Conservation (phyloP, 2,329 filamentous ascomycete genomes). For the Pseudocercospora crystallina region DNA sequence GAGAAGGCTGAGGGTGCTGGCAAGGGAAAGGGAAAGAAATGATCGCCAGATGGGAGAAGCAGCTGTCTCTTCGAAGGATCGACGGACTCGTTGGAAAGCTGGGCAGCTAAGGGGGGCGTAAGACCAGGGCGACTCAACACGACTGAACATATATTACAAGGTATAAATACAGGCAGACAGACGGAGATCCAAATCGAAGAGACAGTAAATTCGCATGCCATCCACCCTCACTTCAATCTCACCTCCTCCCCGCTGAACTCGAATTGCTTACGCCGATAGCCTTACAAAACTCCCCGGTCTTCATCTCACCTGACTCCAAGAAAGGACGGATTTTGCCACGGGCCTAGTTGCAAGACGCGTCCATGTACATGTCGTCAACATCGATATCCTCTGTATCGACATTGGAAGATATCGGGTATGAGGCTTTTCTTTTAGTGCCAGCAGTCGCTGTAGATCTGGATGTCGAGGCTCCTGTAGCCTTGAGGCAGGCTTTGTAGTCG, state of each 20-base stretch:
- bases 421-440: slow-evolving; percentile 16
- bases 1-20: neutral
- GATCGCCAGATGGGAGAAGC: too few species aligned
- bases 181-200: too few species aligned
- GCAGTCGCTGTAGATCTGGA: neutral
- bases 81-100: too few species aligned
- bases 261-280: slow-evolving; percentile 38
- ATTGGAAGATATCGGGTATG: neutral
- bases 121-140: too few species aligned
- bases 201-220: too few species aligned
- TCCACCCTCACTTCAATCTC: too few species aligned
- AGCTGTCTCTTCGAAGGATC: neutral
- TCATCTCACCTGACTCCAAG: slow-evolving; percentile 47
- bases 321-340: slow-evolving; percentile 45
- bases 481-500: slow-evolving; percentile 4
- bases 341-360: slow-evolving; percentile 34
- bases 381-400: slow-evolving; percentile 18
- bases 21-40: neutral
- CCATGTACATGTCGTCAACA: slow-evolving; percentile 18
- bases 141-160: too few species aligned
- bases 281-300: slow-evolving; percentile 44
- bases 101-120: too few species aligned
- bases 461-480: neutral
- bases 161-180: too few species aligned
- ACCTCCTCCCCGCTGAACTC: slow-evolving; percentile 22